Evolutionary conservation across 2,329 filamentous ascomycete species (phyloP), one percentile per base, ranked within the genome.

Genomic region (Stachybotrys chartarum): DNA sequence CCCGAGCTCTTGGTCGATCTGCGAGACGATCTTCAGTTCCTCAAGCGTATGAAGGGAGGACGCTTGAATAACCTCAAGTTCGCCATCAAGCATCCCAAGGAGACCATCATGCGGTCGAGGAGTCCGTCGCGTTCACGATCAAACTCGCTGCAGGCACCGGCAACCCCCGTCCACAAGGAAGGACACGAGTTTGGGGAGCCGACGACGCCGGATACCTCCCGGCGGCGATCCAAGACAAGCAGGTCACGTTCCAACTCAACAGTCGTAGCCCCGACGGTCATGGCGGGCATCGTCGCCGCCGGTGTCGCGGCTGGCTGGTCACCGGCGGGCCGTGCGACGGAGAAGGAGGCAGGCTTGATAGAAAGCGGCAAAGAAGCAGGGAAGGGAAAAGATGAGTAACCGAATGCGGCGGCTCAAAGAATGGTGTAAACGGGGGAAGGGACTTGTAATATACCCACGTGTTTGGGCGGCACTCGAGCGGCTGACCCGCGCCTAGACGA

Each of bases 61-160:
- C 87, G 90, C 57, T 74, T 95, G 57, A 92, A 91, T 75, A 87
- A 88, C 66, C 77, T 95, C 61, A 90, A 86, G 71, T 93, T 91
- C 68, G 85, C 86, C 56, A 84, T 93, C 59, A 78, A 85, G 66
- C 86, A 93, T 65, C 88, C 89, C 57, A 85, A 84, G 64, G 86
- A 91, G 68, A 82, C 82, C 7, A 30, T 52, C 3, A 81, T 91
- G 63, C 79, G 79, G 62, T 84, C 80, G 51, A 78, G 83, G 62
- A 87, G 83, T 66, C 83, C 82, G 6, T 86, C 85, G 55, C 77
- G 80, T 66, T 85, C 80, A 60, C 72, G 86, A 58, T 86, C 82
- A 53, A 87, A 84, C 68, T 86, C 86, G 39, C 77, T 84, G 53
- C 72, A 72, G 49, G 70, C 77, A 32, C 85, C 87, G 11, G 76